These are phyloP conservation scores for Fusarium subglutinans DNA, from an alignment of 2,329 filamentous ascomycete species.

Conservation along the genomic window DNA sequence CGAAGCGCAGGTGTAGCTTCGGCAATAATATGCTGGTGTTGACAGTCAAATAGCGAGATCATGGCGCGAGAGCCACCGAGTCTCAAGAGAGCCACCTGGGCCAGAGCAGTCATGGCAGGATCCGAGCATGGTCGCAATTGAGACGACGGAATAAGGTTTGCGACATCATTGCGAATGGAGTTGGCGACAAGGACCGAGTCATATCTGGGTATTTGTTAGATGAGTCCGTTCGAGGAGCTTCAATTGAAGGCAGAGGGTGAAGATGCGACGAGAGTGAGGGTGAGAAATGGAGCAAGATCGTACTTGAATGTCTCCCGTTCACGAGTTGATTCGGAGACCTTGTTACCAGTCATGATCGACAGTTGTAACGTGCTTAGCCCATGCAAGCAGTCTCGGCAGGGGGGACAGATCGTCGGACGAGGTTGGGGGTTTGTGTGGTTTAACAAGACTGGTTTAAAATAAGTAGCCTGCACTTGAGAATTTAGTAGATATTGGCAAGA, in stretches of 20 bases:
- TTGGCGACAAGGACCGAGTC: conserved; percentile 28
- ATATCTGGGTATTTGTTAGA: conserved; percentile 21
- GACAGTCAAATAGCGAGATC: conserved; percentile 61
- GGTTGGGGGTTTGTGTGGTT: neutral
- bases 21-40: conserved; percentile 59
- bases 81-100: conserved; percentile 58
- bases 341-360: conserved; percentile 8
- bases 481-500: conserved; percentile 2
- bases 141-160: conserved; percentile 34
- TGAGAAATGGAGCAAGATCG: neutral
- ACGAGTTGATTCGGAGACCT: conserved; percentile 39
- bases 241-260: neutral
- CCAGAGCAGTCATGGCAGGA: conserved; percentile 57
- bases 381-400: neutral
- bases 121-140: conserved; percentile 47
- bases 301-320: conserved; percentile 48
- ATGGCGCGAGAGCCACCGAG: conserved; percentile 54
- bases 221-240: neutral
- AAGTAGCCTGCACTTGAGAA: neutral
- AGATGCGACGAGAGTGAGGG: neutral
- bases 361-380: neutral
- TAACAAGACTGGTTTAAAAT: neutral
- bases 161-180: conserved; percentile 36
- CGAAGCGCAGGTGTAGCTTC: conserved; percentile 57
- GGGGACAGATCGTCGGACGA: neutral